Evolutionary conservation across 2,329 filamentous ascomycete genomes (phyloP), one percentile per base, ranked within the genome.

Genomic region (Hymenoscyphus occultus): DNA sequence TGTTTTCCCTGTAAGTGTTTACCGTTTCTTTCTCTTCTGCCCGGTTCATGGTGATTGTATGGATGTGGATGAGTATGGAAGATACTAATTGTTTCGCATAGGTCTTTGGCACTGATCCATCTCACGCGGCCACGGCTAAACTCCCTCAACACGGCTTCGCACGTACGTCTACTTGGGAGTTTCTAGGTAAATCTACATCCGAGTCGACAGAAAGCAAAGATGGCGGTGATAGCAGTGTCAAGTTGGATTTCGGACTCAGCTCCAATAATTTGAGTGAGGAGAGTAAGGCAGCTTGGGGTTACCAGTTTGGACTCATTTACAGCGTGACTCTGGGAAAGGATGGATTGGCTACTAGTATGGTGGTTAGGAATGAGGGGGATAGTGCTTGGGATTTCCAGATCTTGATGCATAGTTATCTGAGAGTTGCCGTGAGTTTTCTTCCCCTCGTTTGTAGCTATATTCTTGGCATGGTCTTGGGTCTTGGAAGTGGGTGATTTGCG

Each of bases 61-160:
- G n/a, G 28, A 14, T 13, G 6, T 42, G 3, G 19, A 16, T 51
- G 13, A 56, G 5, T 4, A 56, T 4, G 22, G 12, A 3, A 13
- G 22, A 1, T 31, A 31, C 51, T 39, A 40, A 32, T 19, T n/a
- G 6, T 40, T 5, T 40, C 3, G 5, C 5, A 42, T 64, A 93
- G 92, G 87, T 93, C 76, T 99, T 99, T 76, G 95, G 95, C 39
- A 90, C 90, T 51, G 86, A 90, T 13, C 88, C 91, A 61, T 83
- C 88, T 70, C 88, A 93, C 77, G 86, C 90, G 70, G 84, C 90
- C n/a, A 95, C 92, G 35, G 86, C 86, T 61, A 81, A 86, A 70
- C 89, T 99, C 32, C 89, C 93, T 3, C 93, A 97, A 80, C 95
- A 98, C 80, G 95, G 95, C 71, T 96, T 99, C 78, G 95, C 94